phyloP scores from a whole-genome alignment of 1,284 basidiomycete species.

The Flammula alnicola region DNA sequence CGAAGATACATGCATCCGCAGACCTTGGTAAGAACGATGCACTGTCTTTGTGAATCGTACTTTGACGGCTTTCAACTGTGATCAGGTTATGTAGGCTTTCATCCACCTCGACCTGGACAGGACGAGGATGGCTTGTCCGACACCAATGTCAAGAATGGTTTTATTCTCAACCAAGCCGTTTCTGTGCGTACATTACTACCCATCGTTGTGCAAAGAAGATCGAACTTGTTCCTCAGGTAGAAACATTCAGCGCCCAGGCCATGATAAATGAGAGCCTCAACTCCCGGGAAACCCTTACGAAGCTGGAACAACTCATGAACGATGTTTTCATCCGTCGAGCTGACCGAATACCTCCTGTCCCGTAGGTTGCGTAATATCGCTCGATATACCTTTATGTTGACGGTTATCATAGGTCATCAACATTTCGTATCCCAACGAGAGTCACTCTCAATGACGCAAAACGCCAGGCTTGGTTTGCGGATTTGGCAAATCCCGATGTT shows the following conservation, averaged over 20 bases:
- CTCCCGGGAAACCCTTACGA: slow-evolving; percentile 58
- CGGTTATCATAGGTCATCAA: slow-evolving; percentile 56
- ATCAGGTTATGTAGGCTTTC: slow-evolving; percentile 84
- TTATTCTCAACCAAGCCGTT: slow-evolving; percentile 62
- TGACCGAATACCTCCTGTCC: slow-evolving; percentile 58
- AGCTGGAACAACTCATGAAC: slow-evolving; percentile 80
- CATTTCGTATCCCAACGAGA: slow-evolving; percentile 85
- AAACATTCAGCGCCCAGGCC: slow-evolving; percentile 63
- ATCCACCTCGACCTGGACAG: slow-evolving; percentile 82
- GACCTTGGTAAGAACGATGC: slow-evolving; percentile 60
- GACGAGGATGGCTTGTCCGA: slow-evolving; percentile 87
- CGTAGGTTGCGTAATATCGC: slow-evolving; percentile 52
- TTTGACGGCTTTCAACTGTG: slow-evolving; percentile 8
- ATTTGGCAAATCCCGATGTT: slow-evolving; percentile 88
- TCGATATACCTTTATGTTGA: not conserved
- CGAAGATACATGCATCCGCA: slow-evolving; percentile 62
- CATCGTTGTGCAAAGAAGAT: not conserved
- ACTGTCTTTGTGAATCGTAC: slow-evolving; percentile 4
- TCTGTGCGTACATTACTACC: slow-evolving; percentile 48
- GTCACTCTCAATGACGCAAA: slow-evolving; percentile 92
- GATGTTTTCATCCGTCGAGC: slow-evolving; percentile 74
- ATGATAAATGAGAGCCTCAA: slow-evolving; percentile 54
- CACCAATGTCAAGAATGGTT: slow-evolving; percentile 80
- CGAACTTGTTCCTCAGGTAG: slow-evolving; percentile 49
- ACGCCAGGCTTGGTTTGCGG: slow-evolving; percentile 87